Conservation (phyloP, 768 basidiomycete species). For the Obba rivulosa region DNA sequence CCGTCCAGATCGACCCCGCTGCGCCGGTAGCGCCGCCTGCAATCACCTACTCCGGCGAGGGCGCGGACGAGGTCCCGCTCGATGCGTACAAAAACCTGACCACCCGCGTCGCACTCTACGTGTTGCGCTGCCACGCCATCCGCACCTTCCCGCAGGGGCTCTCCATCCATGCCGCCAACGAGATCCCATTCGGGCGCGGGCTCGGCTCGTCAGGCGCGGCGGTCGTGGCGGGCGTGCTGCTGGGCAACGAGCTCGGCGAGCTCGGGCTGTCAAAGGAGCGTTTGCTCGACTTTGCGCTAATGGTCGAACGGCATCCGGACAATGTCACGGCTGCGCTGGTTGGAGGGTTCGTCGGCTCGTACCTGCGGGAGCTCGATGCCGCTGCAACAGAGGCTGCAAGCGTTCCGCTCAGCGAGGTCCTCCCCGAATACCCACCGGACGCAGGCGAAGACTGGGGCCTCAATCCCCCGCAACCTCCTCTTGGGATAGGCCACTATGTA, state of each 20-base stretch:
- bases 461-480: slow-evolving; percentile 81
- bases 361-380: slow-evolving; percentile 83
- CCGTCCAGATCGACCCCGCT: slow-evolving; percentile 42
- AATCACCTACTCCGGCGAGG: slow-evolving; percentile 83
- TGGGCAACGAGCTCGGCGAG: slow-evolving; percentile 78
- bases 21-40: slow-evolving; percentile 44
- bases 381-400: slow-evolving; percentile 78
- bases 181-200: slow-evolving; percentile 97
- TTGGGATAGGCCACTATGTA: slow-evolving; percentile 91
- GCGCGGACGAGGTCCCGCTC: slow-evolving; percentile 85
- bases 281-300: slow-evolving; percentile 91
- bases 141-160: slow-evolving; percentile 72
- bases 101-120: slow-evolving; percentile 95
- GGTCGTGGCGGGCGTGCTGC: slow-evolving; percentile 94
- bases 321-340: slow-evolving; percentile 97
- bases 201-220: slow-evolving; percentile 97
- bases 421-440: slow-evolving; percentile 93
- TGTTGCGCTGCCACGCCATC: slow-evolving; percentile 84
- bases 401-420: slow-evolving; percentile 91
- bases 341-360: slow-evolving; percentile 96
- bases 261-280: slow-evolving; percentile 65
- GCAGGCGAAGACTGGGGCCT: slow-evolving; percentile 90
- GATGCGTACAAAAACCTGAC: slow-evolving; percentile 95
- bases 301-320: slow-evolving; percentile 99
- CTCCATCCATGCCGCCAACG: slow-evolving; percentile 75